Evolutionary conservation across 345 rosid species (phyloP).

Genomic region (Populus deltoides): DNA sequence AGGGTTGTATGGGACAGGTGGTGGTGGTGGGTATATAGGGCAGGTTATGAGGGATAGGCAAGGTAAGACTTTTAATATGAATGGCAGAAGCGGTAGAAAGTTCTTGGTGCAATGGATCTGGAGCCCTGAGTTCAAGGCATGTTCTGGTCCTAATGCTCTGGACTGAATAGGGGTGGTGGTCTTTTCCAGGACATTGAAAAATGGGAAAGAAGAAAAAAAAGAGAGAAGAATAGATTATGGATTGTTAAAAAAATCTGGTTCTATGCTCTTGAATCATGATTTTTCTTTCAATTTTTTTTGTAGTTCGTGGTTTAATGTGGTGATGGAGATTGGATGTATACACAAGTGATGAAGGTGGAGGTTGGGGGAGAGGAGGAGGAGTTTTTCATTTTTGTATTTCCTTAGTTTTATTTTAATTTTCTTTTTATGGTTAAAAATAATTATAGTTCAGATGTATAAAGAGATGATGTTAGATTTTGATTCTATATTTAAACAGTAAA

Average conservation of each 20-base stretch:
- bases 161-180: constrained; percentile 30
- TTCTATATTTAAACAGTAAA: neutral
- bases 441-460: neutral
- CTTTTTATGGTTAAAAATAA: neutral
- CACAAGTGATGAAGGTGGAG: neutral
- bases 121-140: constrained; percentile 75
- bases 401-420: neutral
- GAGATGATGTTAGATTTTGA: constrained; percentile 5
- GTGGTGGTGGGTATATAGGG: constrained; percentile 91
- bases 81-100: constrained; percentile 64
- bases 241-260: neutral
- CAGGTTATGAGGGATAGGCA: constrained; percentile 65
- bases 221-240: neutral
- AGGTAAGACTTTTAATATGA: constrained; percentile 70
- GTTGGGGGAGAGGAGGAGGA: neutral
- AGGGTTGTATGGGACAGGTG: constrained; percentile 90
- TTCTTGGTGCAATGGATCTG: constrained; percentile 91
- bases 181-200: neutral
- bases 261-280: neutral
- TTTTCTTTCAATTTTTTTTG: neutral
- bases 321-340: neutral
- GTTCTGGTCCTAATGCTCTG: constrained; percentile 73
- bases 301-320: neutral
- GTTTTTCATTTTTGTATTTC: neutral
- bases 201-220: neutral